Evolutionary conservation across 2,329 filamentous ascomycete genomes (phyloP), one percentile per base, ranked within the genome.

Genomic region (Sarocladiaceae sp.): DNA sequence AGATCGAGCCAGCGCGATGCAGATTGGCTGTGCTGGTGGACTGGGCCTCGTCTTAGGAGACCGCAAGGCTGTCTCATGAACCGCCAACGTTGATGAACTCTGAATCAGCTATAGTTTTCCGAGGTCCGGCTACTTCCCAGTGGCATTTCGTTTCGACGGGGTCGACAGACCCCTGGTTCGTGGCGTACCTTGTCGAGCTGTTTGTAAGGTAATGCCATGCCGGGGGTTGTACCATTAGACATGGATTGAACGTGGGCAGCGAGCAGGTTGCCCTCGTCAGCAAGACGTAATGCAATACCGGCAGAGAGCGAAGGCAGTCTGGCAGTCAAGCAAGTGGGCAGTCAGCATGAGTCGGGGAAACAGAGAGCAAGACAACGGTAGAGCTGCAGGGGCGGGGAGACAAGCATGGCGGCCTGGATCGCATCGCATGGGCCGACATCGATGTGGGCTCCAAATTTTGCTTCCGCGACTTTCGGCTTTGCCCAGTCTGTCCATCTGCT

Each of bases 401-500:
- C 3, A 16, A 19, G 13, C 19, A n/a, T n/a, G 11, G 31, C 16
- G 13, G 6, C 16, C 33, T 35, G 33, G 33, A 35, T 35, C 33
- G 20, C 20, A 26, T 12, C 34, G 34, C 34, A 39, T 24, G 23
- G 29, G 37, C 37, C 37, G 19, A 41, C 23, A 27, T 10, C 37
- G 24, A 27, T 27, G 23, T 12, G 9, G n/a, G 19, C 21, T 19
- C 43, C 21, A 39, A 11, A 27, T 37, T 27, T 45, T n/a, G 43
- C 33, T 35, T 35, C 21, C 33, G 33, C 43, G 23, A 24, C 19
- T 21, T 21, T 37, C 43, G 43, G 26, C 33, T 23, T 45, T 45
- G 33, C 43, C 43, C 21, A 45, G 43, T 45, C 32, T 37, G 43
- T 45, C 43, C 20, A 37, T 45, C 43, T 26, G 33, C 33, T 45